Base-by-base conservation (phyloP, 306 rosid genomes). In the Rosa multiflora region DNA sequence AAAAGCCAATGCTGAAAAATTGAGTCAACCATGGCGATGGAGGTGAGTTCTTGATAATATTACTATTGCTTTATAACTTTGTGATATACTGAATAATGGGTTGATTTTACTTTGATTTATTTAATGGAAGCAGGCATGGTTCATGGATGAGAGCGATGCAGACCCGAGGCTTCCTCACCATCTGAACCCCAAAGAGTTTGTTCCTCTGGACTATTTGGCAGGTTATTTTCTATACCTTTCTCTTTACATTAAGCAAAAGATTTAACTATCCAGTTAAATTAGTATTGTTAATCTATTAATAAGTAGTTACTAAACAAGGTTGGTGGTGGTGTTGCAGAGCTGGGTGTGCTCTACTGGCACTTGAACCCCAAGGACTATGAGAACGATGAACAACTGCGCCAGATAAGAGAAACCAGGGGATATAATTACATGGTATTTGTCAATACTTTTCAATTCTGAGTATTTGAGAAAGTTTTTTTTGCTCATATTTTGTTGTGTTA, bases 121-220 rank as follows among this genome's bases (percentile, higher is more conserved):
- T 53, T 0, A 40, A 29, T 71, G 26, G 71, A 75, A 35, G 67
- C 83, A 92, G 98, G 98, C 94, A 14, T 94, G 97, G 98, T 90
- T 84, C 80, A 94, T 92, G 97, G 90, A 94, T 62, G 87, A 87
- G 40, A 69, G 83, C 83, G 68, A 66, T 69, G 94, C 84, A 68
- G 93, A 94, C 79, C 92, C 93, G 42, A 85, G 93, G 85, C 94
- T 92, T 78, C 91, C 92, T 82, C 97, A 89, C 81, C 90, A 87
- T 79, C 81, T 73, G 76, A 72, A 78, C 80, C 94, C 96, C 29
- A 74, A 64, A n/a, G 78, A 90, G 77, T 70, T 82, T 75, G 89
- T 92, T 69, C 84, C 92, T 11, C 43, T 85, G 80, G 75, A 89
- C 32, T 87, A 78, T 49, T 85, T 94, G 80, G 89, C 94, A 79